Conservation (phyloP, 192 early-diverging fungal species). For the Backusella westeae region DNA sequence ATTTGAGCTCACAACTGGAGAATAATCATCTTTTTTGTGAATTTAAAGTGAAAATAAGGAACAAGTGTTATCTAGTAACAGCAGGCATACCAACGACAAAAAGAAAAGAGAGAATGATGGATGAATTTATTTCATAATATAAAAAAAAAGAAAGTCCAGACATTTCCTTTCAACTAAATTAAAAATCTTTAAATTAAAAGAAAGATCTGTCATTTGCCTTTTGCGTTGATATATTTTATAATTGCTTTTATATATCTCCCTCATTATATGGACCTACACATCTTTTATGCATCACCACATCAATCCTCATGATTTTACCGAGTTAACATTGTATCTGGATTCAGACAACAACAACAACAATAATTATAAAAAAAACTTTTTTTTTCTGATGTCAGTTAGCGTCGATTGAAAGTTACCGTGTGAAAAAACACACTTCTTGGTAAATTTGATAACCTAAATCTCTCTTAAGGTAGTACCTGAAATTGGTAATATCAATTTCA, state of each 20-base stretch:
- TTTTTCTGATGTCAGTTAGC: background rate
- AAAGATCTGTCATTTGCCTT: background rate
- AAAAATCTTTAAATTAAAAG: background rate
- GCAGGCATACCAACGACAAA: background rate
- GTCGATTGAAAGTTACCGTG: background rate
- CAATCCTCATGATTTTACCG: background rate
- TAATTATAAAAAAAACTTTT: background rate
- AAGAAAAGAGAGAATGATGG: background rate
- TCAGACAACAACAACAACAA: background rate
- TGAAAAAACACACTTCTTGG: slow-evolving; percentile 2
- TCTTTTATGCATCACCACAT: background rate
- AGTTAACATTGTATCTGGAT: background rate
- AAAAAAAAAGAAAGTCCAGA: background rate
- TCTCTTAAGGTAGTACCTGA: background rate
- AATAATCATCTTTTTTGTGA: no score
- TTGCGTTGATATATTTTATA: background rate
- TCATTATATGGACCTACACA: background rate
- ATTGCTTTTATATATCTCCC: background rate
- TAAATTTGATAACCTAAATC: background rate
- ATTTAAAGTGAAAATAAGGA: background rate
- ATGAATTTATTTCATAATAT: background rate
- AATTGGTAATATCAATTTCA: background rate
- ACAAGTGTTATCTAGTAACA: background rate
- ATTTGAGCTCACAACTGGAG: no score
- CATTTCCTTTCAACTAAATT: background rate